phyloP scores from a whole-genome alignment of 495 filamentous ascomycete species.

The Oleoguttula mirabilis region DNA sequence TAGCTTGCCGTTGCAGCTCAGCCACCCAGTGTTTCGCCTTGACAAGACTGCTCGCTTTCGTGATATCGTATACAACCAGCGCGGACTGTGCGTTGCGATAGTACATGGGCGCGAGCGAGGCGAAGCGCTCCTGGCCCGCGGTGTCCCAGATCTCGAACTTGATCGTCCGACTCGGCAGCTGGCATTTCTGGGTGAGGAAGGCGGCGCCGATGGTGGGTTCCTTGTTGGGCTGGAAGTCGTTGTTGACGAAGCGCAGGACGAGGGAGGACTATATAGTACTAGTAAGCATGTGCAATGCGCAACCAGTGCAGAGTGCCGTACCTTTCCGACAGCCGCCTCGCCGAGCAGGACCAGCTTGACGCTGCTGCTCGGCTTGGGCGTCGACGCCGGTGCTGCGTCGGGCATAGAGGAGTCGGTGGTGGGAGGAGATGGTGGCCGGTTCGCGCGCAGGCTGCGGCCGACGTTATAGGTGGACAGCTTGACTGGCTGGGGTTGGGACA shows the following conservation, averaged over 20 bases:
- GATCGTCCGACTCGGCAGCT: constrained; percentile 87
- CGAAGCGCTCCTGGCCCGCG: constrained; percentile 95
- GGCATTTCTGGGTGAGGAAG: constrained; percentile 97
- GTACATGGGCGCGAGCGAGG: constrained; percentile 96
- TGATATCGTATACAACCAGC: constrained; percentile 98
- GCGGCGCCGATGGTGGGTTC: constrained; percentile 98
- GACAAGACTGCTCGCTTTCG: constrained; percentile 84
- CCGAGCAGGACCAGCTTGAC: constrained; percentile 96
- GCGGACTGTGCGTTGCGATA: constrained; percentile 98
- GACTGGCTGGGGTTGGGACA: too few relatives aligned
- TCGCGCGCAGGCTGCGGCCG: constrained; percentile 18
- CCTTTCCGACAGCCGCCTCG: constrained; percentile 97
- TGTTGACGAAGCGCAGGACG: constrained; percentile 96
- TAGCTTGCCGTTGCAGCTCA: constrained; percentile 94
- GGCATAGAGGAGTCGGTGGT: constrained; percentile 22
- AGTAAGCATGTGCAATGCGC: too few relatives aligned
- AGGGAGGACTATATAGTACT: constrained; percentile 64
- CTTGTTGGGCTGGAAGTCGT: constrained; percentile 99
- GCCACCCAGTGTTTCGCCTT: constrained; percentile 99
- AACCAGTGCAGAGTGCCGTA: constrained; percentile 30
- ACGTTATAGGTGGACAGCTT: constrained; percentile 18
- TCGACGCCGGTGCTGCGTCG: constrained; percentile 38
- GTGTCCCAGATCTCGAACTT: constrained; percentile 99
- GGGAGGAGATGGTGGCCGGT: constrained; percentile 8
- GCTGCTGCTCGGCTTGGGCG: constrained; percentile 93